phyloP scores from a whole-genome alignment of 495 filamentous ascomycete genomes.

The Astrothelium macrocarpum region DNA sequence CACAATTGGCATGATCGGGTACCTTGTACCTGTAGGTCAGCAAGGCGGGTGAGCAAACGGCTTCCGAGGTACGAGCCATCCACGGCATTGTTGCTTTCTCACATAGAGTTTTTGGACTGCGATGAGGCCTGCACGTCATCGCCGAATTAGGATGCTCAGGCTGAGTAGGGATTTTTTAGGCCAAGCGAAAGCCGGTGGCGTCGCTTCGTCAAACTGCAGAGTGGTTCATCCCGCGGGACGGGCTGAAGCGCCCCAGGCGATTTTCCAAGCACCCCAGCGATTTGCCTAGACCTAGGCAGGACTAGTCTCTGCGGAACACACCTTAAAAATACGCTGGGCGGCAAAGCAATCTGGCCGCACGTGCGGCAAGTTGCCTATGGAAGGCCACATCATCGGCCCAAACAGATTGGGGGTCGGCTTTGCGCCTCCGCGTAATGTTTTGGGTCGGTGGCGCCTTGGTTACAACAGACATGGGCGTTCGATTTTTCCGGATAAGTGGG shows the following conservation, averaged over 20 bases:
- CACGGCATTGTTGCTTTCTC: background rate
- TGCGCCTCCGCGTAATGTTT: background rate
- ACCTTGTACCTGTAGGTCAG: too few species aligned
- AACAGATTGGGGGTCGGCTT: background rate
- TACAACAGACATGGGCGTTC: background rate
- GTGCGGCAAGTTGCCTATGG: background rate
- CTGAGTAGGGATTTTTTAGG: background rate
- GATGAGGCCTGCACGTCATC: background rate
- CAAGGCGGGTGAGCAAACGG: too few species aligned
- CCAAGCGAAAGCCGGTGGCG: background rate
- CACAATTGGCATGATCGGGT: too few species aligned
- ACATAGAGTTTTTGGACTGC: background rate
- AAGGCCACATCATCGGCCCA: slow-evolving; percentile 4
- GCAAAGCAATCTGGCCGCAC: slow-evolving; percentile 1
- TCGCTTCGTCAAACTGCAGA: background rate
- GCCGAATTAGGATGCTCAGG: background rate
- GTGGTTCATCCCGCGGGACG: background rate
- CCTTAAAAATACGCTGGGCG: background rate
- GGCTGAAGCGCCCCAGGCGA: background rate
- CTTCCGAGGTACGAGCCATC: too few species aligned
- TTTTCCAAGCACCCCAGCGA: background rate
- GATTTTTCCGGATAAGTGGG: background rate
- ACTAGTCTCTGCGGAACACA: background rate
- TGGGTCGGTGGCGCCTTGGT: background rate
- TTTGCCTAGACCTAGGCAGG: background rate